A percentile compares a stretch with the other conserved stretches of the same genome.
These are phyloP conservation scores for Hypoxylon cercidicola DNA, from an alignment of 495 filamentous ascomycete genomes.

Conservation along the genomic window DNA sequence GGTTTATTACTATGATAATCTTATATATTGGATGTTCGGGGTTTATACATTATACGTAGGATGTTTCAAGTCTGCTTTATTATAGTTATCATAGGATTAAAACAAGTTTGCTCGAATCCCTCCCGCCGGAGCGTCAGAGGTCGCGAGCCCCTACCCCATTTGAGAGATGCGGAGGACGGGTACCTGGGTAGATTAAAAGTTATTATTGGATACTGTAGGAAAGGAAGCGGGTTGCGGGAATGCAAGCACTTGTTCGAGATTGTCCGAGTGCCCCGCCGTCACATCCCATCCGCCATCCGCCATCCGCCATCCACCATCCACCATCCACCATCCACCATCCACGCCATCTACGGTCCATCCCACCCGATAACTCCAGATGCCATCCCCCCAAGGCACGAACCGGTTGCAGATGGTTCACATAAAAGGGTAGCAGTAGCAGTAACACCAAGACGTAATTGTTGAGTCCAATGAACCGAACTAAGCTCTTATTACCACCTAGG, in stretches of 20 bases:
- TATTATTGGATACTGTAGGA: constrained; percentile 34
- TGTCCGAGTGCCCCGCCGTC: constrained; percentile 42
- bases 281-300: constrained; percentile 37
- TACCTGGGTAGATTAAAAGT: constrained; percentile 30
- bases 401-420: constrained; percentile 1
- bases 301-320: no score
- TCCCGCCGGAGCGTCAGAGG: constrained; percentile 1
- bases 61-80: no score
- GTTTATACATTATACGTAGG: no score
- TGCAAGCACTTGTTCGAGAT: constrained; percentile 40
- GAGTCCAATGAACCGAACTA: background rate
- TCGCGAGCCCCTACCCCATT: constrained; percentile 26
- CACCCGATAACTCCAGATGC: constrained; percentile 40
- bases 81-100: no score
- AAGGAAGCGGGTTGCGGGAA: constrained; percentile 39
- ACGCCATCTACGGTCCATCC: constrained; percentile 22
- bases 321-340: no score
- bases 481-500: background rate
- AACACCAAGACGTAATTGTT: background rate
- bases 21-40: no score
- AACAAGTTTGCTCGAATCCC: background rate
- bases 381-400: constrained; percentile 25
- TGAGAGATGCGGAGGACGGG: constrained; percentile 35
- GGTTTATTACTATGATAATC: no score
- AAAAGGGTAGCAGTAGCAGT: constrained; percentile 12